Percentiles rank a stretch among this genome's conserved stretches.
phyloP scores from a whole-genome alignment of 306 rosid species.

The Malus domestica region DNA sequence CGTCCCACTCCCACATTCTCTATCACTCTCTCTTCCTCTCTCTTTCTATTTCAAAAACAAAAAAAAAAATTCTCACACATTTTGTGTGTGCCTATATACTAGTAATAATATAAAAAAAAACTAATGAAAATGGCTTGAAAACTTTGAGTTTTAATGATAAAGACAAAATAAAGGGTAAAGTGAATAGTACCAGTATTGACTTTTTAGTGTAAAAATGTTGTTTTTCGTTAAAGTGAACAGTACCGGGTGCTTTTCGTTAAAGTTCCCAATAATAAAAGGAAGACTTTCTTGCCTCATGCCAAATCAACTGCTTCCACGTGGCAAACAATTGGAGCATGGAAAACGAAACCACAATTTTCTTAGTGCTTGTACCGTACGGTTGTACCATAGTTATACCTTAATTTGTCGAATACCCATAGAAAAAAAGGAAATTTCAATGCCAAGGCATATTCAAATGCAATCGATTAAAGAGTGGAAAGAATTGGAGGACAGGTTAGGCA shows the following conservation, averaged over 20 bases:
- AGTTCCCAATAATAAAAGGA: not conserved
- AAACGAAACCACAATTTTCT: not conserved
- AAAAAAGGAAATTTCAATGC: not conserved
- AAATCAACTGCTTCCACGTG: not conserved
- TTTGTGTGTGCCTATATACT: rapidly evolving
- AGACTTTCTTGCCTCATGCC: not conserved
- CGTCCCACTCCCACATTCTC: too few species aligned
- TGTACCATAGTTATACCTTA: not conserved
- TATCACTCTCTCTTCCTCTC: too few species aligned
- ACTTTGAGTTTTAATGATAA: too few species aligned
- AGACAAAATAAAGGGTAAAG: too few species aligned
- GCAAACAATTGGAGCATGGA: not conserved
- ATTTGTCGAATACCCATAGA: not conserved
- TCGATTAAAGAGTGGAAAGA: conserved; percentile 3
- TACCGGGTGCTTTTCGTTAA: too few species aligned
- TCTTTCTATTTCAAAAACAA: too few species aligned
- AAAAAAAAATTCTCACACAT: too few species aligned
- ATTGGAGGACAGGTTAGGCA: conserved; percentile 18
- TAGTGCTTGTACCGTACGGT: not conserved
- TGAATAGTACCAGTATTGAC: too few species aligned
- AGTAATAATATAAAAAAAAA: not conserved
- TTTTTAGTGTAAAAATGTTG: too few species aligned
- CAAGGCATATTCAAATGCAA: not conserved
- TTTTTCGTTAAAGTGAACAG: too few species aligned
- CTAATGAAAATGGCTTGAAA: too few species aligned